These are phyloP conservation scores for Friedmanniomyces simplex DNA, from an alignment of 495 filamentous ascomycete species.

Conservation along the genomic window DNA sequence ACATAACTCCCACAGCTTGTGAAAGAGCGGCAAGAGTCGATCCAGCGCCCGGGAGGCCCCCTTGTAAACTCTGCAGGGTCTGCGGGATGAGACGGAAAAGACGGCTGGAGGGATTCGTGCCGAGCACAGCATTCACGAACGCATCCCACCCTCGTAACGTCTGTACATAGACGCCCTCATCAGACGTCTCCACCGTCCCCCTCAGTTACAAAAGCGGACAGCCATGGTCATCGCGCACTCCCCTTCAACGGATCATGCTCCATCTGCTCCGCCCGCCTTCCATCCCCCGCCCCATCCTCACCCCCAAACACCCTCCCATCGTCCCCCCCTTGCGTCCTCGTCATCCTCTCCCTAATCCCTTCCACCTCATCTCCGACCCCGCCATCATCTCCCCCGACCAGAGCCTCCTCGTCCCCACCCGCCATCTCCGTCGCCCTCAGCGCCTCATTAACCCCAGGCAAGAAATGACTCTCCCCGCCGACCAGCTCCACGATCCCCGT, in stretches of 20 bases:
- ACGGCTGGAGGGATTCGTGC: too few relatives aligned
- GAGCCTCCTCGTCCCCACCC: background rate
- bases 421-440: slow-evolving; percentile 56
- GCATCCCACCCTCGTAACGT: too few relatives aligned
- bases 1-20: too few relatives aligned
- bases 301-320: background rate
- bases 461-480: slow-evolving; percentile 67
- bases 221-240: background rate
- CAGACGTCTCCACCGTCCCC: too few relatives aligned
- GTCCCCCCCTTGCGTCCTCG: background rate
- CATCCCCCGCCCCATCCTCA: background rate
- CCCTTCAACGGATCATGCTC: slow-evolving; percentile 3
- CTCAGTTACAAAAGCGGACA: too few relatives aligned
- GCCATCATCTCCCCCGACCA: background rate
- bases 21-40: too few relatives aligned
- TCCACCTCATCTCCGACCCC: slow-evolving; percentile 1
- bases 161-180: too few relatives aligned
- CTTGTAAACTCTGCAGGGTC: background rate
- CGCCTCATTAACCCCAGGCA: slow-evolving; percentile 73
- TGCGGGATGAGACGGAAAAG: background rate
- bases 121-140: too few relatives aligned
- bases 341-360: slow-evolving; percentile 6
- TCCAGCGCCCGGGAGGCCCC: too few relatives aligned
- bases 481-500: slow-evolving; percentile 76
- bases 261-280: background rate